Percentiles rank a stretch among this genome's conserved stretches.
These are phyloP conservation scores for Eleusine indica DNA, from an alignment of 176 grass and related monocot genomes.

Conservation along the genomic window DNA sequence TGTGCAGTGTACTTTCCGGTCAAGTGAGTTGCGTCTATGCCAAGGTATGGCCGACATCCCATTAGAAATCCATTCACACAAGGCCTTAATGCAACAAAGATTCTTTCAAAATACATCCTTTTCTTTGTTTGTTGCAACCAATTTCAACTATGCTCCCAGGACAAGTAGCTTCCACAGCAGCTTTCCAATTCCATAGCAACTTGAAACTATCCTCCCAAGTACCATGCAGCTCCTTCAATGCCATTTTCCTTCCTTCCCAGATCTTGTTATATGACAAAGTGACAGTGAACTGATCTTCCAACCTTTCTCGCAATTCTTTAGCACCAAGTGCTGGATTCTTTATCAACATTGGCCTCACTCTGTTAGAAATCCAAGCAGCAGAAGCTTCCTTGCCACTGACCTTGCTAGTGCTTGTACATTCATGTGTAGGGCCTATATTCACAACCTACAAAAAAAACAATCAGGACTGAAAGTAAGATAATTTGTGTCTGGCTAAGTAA, in stretches of 20 bases:
- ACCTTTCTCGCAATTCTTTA: not conserved
- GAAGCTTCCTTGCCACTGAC: not conserved
- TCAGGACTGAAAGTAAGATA: no score
- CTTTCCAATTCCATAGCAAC: not conserved
- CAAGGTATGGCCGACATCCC: constrained; percentile 10
- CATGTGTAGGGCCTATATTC: not conserved
- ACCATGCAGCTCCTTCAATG: not conserved
- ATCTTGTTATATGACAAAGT: constrained; percentile 6
- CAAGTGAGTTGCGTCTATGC: constrained; percentile 4
- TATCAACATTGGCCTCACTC: not conserved
- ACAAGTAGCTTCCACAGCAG: not conserved
- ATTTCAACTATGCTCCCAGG: constrained; percentile 23
- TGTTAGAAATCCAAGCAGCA: not conserved
- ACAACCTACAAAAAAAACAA: not conserved
- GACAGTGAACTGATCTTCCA: not conserved
- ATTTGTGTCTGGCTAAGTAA: no score
- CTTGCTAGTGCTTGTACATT: constrained; percentile 3
- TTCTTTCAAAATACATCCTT: not conserved
- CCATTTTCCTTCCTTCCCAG: not conserved
- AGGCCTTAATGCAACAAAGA: constrained; percentile 17
- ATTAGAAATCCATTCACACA: constrained; percentile 17
- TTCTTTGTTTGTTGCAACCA: constrained; percentile 10
- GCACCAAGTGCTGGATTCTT: not conserved
- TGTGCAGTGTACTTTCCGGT: not conserved
- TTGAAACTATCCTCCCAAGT: constrained; percentile 6